Base-by-base conservation (phyloP, 73 alveolate genomes). In the Strombidium stylifer region DNA sequence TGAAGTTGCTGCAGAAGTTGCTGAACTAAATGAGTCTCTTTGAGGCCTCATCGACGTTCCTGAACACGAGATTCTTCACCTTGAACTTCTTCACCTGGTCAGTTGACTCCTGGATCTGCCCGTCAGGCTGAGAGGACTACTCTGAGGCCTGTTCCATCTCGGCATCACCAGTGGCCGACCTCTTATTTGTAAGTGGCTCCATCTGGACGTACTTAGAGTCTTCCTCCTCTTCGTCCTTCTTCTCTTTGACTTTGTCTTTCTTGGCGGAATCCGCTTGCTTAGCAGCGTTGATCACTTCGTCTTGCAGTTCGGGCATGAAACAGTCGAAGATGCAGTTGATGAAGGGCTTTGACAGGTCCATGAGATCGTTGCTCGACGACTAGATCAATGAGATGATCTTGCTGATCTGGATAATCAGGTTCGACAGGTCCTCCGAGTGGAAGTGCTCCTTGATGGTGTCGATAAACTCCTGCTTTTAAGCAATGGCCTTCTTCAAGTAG, bases 251-350 rank as follows among this genome's bases (percentile, higher is more conserved):
- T 16, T 7, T 44, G 6, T 42, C 47, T n/a, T 16, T 46, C 44
- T 45, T 46, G 10, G 10, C 10, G 4, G 4, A 10, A 6, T 32
- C n/a, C 42, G 10, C 66, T 40, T 64, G 23, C 35, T 16, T 18
- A n/a, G 45, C 27, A 2, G 78, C 44, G 3, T 45, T 31, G 10
- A 45, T 8, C 66, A 64, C 21, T 14, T 64, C 78, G n/a, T n/a
- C n/a, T 46, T 62, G 78, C 42, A 8, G 14, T 37, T 20, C 41
- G 32, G 31, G 5, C 8, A 31, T 16, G 41, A 64, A 64, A 2
- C 41, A 62, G 31, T 65, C 41, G 78, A 64, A 64, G 7, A 64
- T 11, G 52, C 41, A 23, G 23, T 45, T 26, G 48, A 52, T 46
- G 19, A 64, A 1, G 11, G 78, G 15, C 24, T 64, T 64, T 45